Conservation (phyloP, 148 eudicot genomes). For the Pouteria glomerata region DNA sequence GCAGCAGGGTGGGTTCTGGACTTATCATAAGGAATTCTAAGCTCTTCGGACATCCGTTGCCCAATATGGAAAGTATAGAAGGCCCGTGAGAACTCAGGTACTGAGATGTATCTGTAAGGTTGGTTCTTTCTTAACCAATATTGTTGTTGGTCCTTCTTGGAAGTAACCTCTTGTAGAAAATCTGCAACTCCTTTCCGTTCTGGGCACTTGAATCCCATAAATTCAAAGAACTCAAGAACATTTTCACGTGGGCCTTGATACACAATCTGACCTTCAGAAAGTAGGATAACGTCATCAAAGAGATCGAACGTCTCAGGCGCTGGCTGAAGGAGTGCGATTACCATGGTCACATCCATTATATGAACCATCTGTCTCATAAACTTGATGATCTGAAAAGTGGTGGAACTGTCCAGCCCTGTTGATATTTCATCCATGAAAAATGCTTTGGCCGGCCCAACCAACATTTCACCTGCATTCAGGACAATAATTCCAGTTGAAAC, state of each 20-base stretch:
- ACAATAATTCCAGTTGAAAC: not conserved
- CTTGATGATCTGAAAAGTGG: slow-evolving; percentile 37
- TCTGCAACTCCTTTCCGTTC: slow-evolving; percentile 43
- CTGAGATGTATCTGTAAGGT: slow-evolving; percentile 33
- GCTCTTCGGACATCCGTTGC: slow-evolving; percentile 16
- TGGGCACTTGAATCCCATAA: slow-evolving; percentile 38
- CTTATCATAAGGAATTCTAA: slow-evolving; percentile 30
- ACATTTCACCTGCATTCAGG: slow-evolving; percentile 33
- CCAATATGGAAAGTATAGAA: slow-evolving; percentile 32
- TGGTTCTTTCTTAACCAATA: slow-evolving; percentile 36
- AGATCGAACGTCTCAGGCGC: slow-evolving; percentile 43
- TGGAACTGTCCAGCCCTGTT: slow-evolving; percentile 44
- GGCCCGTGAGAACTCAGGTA: slow-evolving; percentile 21
- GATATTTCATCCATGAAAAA: slow-evolving; percentile 48
- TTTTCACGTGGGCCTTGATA: slow-evolving; percentile 44
- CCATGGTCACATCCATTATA: slow-evolving; percentile 42
- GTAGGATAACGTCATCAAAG: slow-evolving; percentile 42
- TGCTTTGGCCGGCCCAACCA: slow-evolving; percentile 47
- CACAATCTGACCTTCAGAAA: slow-evolving; percentile 34
- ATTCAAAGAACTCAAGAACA: slow-evolving; percentile 33
- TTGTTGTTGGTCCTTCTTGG: slow-evolving; percentile 36
- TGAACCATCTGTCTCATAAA: slow-evolving; percentile 43
- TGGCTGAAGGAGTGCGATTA: slow-evolving; percentile 42
- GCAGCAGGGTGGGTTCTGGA: slow-evolving; percentile 31
- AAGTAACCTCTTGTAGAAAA: slow-evolving; percentile 45